Base-by-base conservation (phyloP, 1,139 yeast genomes). In the Yamadazyma spencermartinsiae region DNA sequence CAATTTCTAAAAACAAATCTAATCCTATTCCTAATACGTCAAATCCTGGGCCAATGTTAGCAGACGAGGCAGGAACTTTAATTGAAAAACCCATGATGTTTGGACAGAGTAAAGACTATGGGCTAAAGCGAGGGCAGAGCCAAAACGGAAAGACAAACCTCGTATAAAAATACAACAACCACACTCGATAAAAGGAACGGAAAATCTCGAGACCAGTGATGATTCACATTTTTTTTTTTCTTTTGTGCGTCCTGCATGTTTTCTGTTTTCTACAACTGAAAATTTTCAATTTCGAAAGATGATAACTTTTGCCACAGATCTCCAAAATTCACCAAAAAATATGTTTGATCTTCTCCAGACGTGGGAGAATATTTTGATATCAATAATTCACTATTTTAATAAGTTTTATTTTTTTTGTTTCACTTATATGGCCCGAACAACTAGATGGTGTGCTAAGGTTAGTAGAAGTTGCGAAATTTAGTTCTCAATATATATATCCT, bases 11-110 rank as follows among this genome's bases (percentile, higher is more conserved):
- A 57, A 71, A 88, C 34, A 89, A 67, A 43, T 84, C 74, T 49
- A 92, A 74, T 29, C 96, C 96, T 36, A 92, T 81, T 14, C 98
- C 98, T 38, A 92, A 71, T 4, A 92, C 98, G 62, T 92, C 98
- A 58, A 90, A 92, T 1, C 98, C 98, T 2, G 98, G 98, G 7
- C 98, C 98, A 38, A 92, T 90, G 58, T 92, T 92, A 54, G 98
- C 98, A 35, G 96, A 86, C 2, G 98, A 90, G 2, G 98, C 97
- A 2, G 98, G 98, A 12, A 92, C 96, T 42, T 77, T 80, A 54
- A 90, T 79, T 16, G 31, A 41, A 21, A 16, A 24, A n/a, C 19
- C 10, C 27, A 32, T 32, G 20, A 6, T 28, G 16, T 9, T 16
- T 15, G 9, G 20, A 5, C 4, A 7, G 16, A 24, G 10, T n/a